These are phyloP conservation scores for Xylaria digitata DNA, from an alignment of 2,329 filamentous ascomycete species.

Conservation along the genomic window DNA sequence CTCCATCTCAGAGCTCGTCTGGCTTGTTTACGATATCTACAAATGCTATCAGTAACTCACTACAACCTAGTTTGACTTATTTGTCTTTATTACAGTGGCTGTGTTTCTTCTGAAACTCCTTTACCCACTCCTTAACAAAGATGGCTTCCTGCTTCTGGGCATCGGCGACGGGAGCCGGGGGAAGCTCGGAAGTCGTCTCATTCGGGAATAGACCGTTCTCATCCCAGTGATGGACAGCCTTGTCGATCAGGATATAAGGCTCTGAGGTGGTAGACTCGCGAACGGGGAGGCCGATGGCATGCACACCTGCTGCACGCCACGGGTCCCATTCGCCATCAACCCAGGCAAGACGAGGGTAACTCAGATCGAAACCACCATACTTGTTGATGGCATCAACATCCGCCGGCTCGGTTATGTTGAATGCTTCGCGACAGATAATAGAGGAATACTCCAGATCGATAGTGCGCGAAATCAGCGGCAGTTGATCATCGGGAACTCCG, in stretches of 20 bases:
- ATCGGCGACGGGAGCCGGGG: constrained; percentile 67
- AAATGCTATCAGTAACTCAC: constrained; percentile 33
- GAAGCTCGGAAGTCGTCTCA: constrained; percentile 67
- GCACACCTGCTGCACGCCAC: constrained; percentile 79
- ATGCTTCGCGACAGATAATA: constrained; percentile 72
- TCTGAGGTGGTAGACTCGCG: constrained; percentile 71
- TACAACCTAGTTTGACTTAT: constrained; percentile 25
- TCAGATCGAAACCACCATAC: constrained; percentile 78
- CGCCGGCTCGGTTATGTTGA: constrained; percentile 74
- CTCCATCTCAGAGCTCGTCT: constrained; percentile 30
- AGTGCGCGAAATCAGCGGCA: constrained; percentile 78
- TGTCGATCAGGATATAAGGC: constrained; percentile 76
- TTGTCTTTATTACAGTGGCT: constrained; percentile 28
- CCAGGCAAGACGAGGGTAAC: constrained; percentile 79
- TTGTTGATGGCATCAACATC: constrained; percentile 77
- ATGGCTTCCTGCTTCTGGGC: constrained; percentile 68
- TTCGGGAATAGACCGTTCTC: constrained; percentile 75
- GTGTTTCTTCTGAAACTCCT: constrained; percentile 61
- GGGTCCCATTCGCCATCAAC: constrained; percentile 83
- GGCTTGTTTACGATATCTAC: constrained; percentile 36
- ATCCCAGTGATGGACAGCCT: constrained; percentile 84
- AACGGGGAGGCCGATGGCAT: constrained; percentile 69
- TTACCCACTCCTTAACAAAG: constrained; percentile 76
- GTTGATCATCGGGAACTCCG: constrained; percentile 70
- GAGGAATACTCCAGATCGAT: constrained; percentile 72